Base-by-base conservation (phyloP, 345 rosid genomes). In the Euclidium syriacum region DNA sequence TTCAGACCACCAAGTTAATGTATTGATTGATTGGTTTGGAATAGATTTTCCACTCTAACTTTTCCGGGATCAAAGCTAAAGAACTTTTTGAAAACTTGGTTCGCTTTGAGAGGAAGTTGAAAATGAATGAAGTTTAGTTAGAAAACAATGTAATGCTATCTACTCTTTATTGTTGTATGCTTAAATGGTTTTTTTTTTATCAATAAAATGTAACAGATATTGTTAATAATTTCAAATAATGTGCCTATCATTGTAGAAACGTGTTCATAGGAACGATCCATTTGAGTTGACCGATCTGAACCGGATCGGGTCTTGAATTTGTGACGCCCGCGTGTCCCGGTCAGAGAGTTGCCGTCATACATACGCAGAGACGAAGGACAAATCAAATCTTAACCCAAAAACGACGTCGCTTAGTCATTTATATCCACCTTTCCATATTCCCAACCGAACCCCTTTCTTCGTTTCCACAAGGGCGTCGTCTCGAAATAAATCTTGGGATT, bases 331-430 rank as follows among this genome's bases (percentile, higher is more conserved):
- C 61, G 59, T 61, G 50, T 25, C 62, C 65, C 40, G 67, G 51
- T 55, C 29, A 70, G 34, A 53, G 16, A 27, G 4, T 47, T 70
- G 69, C 70, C 75, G 74, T 70, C 74, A 54, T 4, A 54, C 62
- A 8, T 64, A 62, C 74, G 64, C 70, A 33, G 20, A 47, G 7
- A 25, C 26, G 23, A 43, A 17, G 14, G 14, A 54, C 22, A 52
- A 52, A 50, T 32, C 44, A 33, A 52, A 34, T 11, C 49, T 14
- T 43, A 42, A 19, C 29, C 22, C 1, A 1, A 60, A 34, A 70
- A 70, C 74, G 64, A 8, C 69, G 38, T n/a, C 74, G 70, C 8
- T 8, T 39, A 3, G 0, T 7, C 32, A 7, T 58, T 38, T 24
- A 30, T 30, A n/a, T 18, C n/a, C 20, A 22, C 8, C 12, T 12